These are phyloP conservation scores for Tillandsia leiboldiana DNA, from an alignment of 176 grass and related monocot genomes.

Conservation along the genomic window DNA sequence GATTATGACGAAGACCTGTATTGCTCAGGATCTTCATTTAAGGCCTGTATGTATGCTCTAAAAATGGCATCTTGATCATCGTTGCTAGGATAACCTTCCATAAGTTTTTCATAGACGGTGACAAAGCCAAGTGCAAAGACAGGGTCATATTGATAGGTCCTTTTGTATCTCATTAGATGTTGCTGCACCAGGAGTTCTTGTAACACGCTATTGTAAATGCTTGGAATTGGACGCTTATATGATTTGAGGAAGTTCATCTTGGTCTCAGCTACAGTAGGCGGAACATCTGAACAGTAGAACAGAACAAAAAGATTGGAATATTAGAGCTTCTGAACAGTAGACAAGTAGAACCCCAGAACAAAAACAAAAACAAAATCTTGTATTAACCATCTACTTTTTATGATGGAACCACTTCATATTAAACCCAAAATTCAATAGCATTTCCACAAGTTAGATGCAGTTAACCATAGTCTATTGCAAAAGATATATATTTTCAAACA, in stretches of 20 bases:
- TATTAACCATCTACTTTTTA: too few species aligned
- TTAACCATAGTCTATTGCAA: too few species aligned
- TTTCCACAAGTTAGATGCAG: too few species aligned
- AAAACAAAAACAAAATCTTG: background rate
- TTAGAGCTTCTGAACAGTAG: background rate
- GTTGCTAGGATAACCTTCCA: conserved; percentile 84
- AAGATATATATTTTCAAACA: too few species aligned
- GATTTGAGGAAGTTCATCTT: conserved; percentile 81
- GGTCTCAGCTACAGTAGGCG: conserved; percentile 77
- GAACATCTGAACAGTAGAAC: conserved; percentile 45
- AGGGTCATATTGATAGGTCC: conserved; percentile 82
- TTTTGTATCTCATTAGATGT: conserved; percentile 98
- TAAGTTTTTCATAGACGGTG: conserved; percentile 84
- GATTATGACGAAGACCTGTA: conserved; percentile 49
- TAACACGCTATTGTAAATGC: conserved; percentile 87
- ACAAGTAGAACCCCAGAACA: background rate
- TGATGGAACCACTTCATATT: too few species aligned
- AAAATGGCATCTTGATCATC: conserved; percentile 78
- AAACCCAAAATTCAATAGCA: too few species aligned
- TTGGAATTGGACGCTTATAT: conserved; percentile 89
- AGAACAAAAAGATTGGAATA: conserved; percentile 18
- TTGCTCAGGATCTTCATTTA: conserved; percentile 76
- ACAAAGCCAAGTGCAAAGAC: conserved; percentile 96
- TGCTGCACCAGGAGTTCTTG: conserved; percentile 93
- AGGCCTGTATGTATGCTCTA: conserved; percentile 58